Evolutionary conservation across 2,329 filamentous ascomycete genomes (phyloP), one percentile per base, ranked within the genome.

Genomic region (Furcasterigmium furcatum): DNA sequence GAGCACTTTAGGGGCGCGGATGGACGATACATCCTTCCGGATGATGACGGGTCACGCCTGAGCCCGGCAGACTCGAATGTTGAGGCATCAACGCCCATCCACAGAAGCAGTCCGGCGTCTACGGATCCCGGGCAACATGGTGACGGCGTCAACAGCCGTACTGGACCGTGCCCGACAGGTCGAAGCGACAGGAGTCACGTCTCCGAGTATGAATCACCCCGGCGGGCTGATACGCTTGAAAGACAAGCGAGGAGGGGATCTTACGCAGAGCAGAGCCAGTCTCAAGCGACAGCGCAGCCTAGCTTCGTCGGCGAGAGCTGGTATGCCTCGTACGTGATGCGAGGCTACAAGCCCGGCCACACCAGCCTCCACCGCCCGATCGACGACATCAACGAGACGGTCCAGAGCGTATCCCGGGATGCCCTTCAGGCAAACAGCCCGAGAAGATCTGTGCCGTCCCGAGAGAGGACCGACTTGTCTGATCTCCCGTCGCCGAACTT

Each of bases 311-410:
- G 41, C 3, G 41, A 43, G 19, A 43, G 41, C 30, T 43, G 41
- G 41, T 43, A 35, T 18, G 41, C 41, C 8, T 35, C 41, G 5
- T 43, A 35, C 10, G 29, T 43, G 14, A 40, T 40, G 38, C 38
- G 38, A 27, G 38, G 38, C 2, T 43, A 34, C 19, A 43, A 43
- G 41, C 41, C 41, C 14, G 29, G 21, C 16, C 41, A 43, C 12
- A 5, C 30, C 8, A 43, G 20, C 41, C 18, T 35, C 19, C 41
- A 35, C 30, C 32, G 30, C n/a, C 21, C 30, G 19, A 4, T 43
- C 9, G 9, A 35, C 20, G 29, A 35, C 29, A 19, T 14, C 14
- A 13, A 36, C 14, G 32, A 43, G 19, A 25, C 41, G 20, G 30
- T 22, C 13, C 34, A 36, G 34, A 36, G 16, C 16, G 34, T 36